Evolutionary conservation across 2,329 filamentous ascomycete genomes (phyloP).

Genomic region (Cordyceps tenuipes): DNA sequence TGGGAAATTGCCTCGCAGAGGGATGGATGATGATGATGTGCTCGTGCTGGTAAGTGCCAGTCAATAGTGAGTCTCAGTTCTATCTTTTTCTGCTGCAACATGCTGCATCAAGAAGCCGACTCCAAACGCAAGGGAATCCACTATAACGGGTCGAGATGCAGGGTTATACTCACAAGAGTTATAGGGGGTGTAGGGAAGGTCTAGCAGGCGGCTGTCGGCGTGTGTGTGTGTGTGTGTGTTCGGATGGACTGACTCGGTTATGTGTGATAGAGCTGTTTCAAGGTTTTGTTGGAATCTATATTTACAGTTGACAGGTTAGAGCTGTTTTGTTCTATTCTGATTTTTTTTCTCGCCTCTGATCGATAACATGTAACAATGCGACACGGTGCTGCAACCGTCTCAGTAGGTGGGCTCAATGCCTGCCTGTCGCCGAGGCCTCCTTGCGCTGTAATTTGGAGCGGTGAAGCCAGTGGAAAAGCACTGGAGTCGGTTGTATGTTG

Average conservation of each 20-base stretch:
- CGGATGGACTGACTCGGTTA: constrained; percentile 1
- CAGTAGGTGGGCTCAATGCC: neutral
- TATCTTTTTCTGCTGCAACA: neutral
- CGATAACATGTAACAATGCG: too few species aligned
- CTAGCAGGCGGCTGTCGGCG: neutral
- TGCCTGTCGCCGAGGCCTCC: neutral
- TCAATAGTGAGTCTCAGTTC: too few species aligned
- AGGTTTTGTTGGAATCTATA: too few species aligned
- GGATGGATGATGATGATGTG: too few species aligned
- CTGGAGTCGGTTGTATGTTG: too few species aligned
- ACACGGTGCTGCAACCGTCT: too few species aligned
- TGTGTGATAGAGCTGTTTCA: neutral
- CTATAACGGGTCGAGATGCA: neutral
- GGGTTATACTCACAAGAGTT: neutral
- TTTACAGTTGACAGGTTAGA: neutral
- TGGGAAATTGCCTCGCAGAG: too few species aligned
- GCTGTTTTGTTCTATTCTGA: too few species aligned
- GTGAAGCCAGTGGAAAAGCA: neutral
- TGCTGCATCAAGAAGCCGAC: too few species aligned
- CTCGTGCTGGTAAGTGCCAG: too few species aligned
- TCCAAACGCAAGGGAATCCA: neutral
- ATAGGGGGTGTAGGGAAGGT: neutral
- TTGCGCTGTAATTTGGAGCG: neutral
- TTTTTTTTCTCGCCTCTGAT: too few species aligned
- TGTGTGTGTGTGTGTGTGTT: neutral